Percentiles rank a stretch among this genome's conserved stretches.
Evolutionary conservation across 768 basidiomycete species (phyloP).

Genomic region (Tulasnella calospora): DNA sequence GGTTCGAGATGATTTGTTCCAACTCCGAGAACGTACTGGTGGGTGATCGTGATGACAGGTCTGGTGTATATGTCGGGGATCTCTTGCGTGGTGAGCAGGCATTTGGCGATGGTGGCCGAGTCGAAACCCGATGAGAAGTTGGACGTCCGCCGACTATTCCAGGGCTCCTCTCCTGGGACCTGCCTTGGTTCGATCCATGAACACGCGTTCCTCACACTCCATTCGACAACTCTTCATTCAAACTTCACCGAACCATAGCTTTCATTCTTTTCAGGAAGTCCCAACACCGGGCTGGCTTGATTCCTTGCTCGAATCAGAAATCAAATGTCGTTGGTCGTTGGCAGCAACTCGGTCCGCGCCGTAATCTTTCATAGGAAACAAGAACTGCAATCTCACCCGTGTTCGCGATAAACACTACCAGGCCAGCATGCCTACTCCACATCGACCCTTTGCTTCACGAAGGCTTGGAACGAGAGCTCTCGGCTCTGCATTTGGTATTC

Average conservation of each 20-base stretch:
- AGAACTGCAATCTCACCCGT: neutral
- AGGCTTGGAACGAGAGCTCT: neutral
- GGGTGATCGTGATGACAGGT: neutral
- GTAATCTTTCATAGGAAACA: neutral
- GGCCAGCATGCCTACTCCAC: no score
- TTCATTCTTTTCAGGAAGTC: neutral
- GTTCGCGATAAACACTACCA: neutral
- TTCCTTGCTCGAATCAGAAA: neutral
- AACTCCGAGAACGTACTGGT: neutral
- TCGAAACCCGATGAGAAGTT: neutral
- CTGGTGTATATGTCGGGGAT: neutral
- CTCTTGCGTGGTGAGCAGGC: neutral
- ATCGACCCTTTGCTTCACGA: neutral
- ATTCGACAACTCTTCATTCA: neutral
- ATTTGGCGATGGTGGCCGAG: neutral
- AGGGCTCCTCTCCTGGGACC: neutral
- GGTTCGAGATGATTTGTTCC: neutral
- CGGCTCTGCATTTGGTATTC: neutral
- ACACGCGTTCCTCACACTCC: neutral
- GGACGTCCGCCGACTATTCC: neutral
- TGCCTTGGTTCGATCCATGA: neutral
- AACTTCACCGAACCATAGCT: neutral
- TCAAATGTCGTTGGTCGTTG: neutral
- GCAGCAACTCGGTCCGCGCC: neutral
- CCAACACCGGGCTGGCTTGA: neutral